phyloP scores from a whole-genome alignment of 1,139 yeast genomes.

The Suhomyces terraborum region DNA sequence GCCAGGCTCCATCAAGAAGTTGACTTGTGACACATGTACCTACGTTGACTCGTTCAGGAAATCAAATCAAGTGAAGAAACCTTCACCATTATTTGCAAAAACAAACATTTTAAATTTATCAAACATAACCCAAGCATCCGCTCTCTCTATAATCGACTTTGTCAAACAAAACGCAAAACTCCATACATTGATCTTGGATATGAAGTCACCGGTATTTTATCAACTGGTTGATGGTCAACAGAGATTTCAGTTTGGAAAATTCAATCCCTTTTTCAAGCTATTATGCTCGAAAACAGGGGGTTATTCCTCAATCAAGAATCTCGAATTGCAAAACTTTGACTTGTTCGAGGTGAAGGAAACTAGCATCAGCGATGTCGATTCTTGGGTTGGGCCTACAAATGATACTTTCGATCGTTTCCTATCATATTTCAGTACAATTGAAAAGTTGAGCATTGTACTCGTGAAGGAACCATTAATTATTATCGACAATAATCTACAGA shows the following conservation, averaged over 20 bases:
- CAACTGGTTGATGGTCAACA: conserved; percentile 14
- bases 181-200: conserved; percentile 42
- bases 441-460: conserved; percentile 29
- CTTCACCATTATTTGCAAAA: conserved; percentile 32
- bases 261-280: conserved; percentile 44
- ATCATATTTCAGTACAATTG: conserved; percentile 28
- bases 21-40: conserved; percentile 30
- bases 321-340: conserved; percentile 38
- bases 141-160: conserved; percentile 53
- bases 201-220: conserved; percentile 52
- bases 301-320: conserved; percentile 29
- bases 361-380: conserved; percentile 18
- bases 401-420: conserved; percentile 36
- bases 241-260: conserved; percentile 38
- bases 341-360: conserved; percentile 28
- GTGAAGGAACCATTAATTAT: conserved; percentile 13
- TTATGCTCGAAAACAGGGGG: conserved; percentile 44
- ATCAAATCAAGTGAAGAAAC: conserved; percentile 13
- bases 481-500: background rate
- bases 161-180: conserved; percentile 30
- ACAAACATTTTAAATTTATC: conserved; percentile 39
- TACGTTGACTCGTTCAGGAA: conserved; percentile 25
- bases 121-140: conserved; percentile 43
- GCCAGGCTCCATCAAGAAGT: conserved; percentile 20
- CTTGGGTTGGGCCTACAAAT: conserved; percentile 17